Evolutionary conservation across 2,329 filamentous ascomycete genomes (phyloP).

Genomic region (Diaporthe sp.): DNA sequence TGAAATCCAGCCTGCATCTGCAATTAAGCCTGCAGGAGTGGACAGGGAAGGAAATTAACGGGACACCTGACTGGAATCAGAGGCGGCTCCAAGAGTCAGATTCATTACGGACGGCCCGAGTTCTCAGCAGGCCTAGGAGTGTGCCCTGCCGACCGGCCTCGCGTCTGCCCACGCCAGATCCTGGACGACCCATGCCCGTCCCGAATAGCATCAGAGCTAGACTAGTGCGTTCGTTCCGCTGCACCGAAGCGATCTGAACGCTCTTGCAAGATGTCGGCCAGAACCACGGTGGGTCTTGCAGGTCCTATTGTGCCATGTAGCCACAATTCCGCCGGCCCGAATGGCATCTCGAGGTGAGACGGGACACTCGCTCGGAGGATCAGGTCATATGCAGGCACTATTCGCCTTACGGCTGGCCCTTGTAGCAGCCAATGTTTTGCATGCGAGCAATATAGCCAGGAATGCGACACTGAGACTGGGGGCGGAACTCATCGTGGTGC

Average conservation of each 20-base stretch:
- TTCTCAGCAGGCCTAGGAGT: constrained; percentile 5
- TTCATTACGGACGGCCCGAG: constrained; percentile 29
- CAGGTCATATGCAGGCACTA: constrained; percentile 12
- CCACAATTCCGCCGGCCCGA: neutral
- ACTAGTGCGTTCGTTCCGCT: constrained; percentile 13
- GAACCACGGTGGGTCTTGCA: neutral
- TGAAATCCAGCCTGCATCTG: constrained; percentile 8
- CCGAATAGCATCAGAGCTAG: constrained; percentile 9
- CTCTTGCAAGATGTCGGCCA: neutral
- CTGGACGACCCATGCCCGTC: neutral
- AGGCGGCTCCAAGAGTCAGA: constrained; percentile 22
- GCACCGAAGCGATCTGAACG: constrained; percentile 10
- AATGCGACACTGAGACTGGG: neutral
- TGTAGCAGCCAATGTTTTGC: constrained; percentile 13
- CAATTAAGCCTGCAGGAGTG: constrained; percentile 6
- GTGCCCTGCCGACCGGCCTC: constrained; percentile 22
- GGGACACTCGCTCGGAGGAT: neutral
- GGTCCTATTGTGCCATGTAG: neutral
- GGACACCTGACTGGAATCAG: constrained; percentile 15
- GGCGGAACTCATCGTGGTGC: constrained; percentile 22
- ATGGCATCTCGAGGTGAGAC: neutral
- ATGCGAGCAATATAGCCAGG: constrained; percentile 1
- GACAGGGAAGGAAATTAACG: constrained; percentile 13
- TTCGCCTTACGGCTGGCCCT: neutral
- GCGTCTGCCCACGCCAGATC: constrained; percentile 2